Base-by-base conservation (phyloP, 2,329 filamentous ascomycete species). In the Coleophoma crateriformis region DNA sequence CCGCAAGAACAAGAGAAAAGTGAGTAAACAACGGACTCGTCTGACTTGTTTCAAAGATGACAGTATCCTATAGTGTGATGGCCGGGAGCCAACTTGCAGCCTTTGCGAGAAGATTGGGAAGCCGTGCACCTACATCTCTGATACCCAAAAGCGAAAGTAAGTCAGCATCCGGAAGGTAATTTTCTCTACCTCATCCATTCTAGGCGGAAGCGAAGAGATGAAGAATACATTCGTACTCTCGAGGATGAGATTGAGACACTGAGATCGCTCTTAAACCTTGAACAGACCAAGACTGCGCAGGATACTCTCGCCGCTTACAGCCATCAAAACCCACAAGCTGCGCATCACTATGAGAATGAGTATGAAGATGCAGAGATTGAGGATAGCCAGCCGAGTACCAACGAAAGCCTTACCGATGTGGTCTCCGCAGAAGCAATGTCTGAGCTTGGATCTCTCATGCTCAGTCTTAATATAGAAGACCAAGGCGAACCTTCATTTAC, bases 1-100 rank as follows among this genome's bases (percentile, higher is more conserved):
- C 22, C 46, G 51, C 14, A 54, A 49, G 41, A 51, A 51, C 39
- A 51, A 54, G 33, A 37, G 51, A 39, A 54, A 54, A 44, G 51
- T 50, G 27, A 41, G 40, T 27, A 17, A n/a, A 22, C 7, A 7
- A 27, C 6, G 27, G 27, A 27, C 27, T 7, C 27, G 6, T 27
- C 3, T 27, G 27, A 27, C 8, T 27, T 27, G 20, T 34, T 20
- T 15, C 22, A 45, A 14, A 34, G 22, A 33, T 10, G 13, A 45
- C 10, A 15, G 19, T 17, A 33, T 5, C 11, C 13, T 19, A 3
- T 15, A 53, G 51, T 53, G 51, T 40, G 48, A 48, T 34, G 51
- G 51, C 14, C 34, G 47, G 8, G 33, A 33, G 20, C 51, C 51
- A 17, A 13, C 44, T 20, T 54, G 51, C 22, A 33, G 19, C 7